Evolutionary conservation across 495 filamentous ascomycete species (phyloP).

Genomic region (Trichocladium antarcticum): DNA sequence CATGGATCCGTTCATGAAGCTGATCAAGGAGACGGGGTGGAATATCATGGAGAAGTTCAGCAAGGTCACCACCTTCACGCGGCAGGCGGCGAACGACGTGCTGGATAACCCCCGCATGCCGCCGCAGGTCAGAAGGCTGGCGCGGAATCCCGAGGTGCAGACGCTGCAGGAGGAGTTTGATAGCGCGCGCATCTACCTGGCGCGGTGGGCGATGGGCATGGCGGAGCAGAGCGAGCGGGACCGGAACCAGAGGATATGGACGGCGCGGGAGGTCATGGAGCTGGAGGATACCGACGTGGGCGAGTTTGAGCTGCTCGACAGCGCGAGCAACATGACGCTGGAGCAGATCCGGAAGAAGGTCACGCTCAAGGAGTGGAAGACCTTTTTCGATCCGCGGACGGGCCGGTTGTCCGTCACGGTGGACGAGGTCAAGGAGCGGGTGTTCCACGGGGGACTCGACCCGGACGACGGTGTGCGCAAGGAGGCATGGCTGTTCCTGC

Average conservation of each 20-base stretch:
- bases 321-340: conserved; percentile 60
- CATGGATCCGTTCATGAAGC: conserved; percentile 95
- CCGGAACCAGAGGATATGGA: conserved; percentile 75
- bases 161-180: conserved; percentile 95
- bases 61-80: conserved; percentile 90
- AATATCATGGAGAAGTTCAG: conserved; percentile 89
- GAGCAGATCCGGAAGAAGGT: conserved; percentile 66
- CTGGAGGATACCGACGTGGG: conserved; percentile 90
- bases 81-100: conserved; percentile 82
- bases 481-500: conserved; percentile 90
- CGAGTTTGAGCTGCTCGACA: conserved; percentile 87
- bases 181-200: conserved; percentile 84
- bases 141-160: conserved; percentile 90
- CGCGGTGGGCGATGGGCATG: conserved; percentile 96
- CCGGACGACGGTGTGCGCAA: conserved; percentile 84
- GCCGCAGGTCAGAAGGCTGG: conserved; percentile 70
- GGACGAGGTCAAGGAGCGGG: conserved; percentile 88
- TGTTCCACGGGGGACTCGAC: conserved; percentile 90
- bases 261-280: conserved; percentile 81
- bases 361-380: conserved; percentile 74
- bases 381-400: conserved; percentile 63
- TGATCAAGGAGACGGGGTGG: conserved; percentile 92
- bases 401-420: conserved; percentile 66
- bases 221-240: conserved; percentile 91
- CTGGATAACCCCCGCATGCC: conserved; percentile 81